Percentiles rank a stretch among this genome's conserved stretches.
phyloP scores from a whole-genome alignment of 805 yeast genomes.

The Zygoascus ofunaensis region DNA sequence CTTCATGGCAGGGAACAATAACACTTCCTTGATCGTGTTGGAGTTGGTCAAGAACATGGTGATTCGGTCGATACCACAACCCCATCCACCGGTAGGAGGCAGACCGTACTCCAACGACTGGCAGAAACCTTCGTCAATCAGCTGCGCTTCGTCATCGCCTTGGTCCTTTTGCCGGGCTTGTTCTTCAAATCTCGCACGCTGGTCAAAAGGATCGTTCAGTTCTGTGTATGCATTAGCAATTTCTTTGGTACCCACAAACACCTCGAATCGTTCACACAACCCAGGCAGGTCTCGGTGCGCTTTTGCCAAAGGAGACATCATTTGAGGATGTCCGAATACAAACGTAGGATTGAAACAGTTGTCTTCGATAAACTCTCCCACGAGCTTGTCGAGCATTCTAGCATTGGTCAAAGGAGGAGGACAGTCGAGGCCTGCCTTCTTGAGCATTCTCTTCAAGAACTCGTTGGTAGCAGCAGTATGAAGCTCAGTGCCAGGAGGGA shows the following conservation, averaged over 20 bases:
- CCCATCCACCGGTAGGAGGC: conserved; percentile 99
- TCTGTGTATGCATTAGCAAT: conserved; percentile 97
- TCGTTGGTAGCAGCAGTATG: conserved; percentile 90
- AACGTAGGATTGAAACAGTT: conserved; percentile 93
- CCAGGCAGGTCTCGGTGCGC: conserved; percentile 89
- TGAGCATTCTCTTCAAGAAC: conserved; percentile 73
- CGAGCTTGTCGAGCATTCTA: conserved; percentile 96
- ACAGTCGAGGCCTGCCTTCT: conserved; percentile 77
- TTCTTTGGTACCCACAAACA: conserved; percentile 96
- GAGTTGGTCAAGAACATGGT: conserved; percentile 97
- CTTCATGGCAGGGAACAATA: conserved; percentile 96
- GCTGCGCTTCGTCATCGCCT: conserved; percentile 98
- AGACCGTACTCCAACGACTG: conserved; percentile 96
- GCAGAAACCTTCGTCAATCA: conserved; percentile 94
- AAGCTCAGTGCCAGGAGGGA: conserved; percentile 92
- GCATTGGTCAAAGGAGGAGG: conserved; percentile 91
- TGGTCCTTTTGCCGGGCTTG: conserved; percentile 98
- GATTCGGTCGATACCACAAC: conserved; percentile 96
- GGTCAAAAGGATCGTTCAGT: conserved; percentile 98
- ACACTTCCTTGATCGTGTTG: conserved; percentile 93
- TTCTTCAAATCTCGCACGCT: conserved; percentile 94
- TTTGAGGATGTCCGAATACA: conserved; percentile 97
- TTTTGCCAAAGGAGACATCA: conserved; percentile 99
- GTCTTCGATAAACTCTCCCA: conserved; percentile 88
- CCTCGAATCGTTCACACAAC: conserved; percentile 96